A percentile compares a stretch with the other conserved stretches of the same genome.
Evolutionary conservation across 2,329 filamentous ascomycete genomes (phyloP).

Genomic region (Xylariomycetidae sp.): DNA sequence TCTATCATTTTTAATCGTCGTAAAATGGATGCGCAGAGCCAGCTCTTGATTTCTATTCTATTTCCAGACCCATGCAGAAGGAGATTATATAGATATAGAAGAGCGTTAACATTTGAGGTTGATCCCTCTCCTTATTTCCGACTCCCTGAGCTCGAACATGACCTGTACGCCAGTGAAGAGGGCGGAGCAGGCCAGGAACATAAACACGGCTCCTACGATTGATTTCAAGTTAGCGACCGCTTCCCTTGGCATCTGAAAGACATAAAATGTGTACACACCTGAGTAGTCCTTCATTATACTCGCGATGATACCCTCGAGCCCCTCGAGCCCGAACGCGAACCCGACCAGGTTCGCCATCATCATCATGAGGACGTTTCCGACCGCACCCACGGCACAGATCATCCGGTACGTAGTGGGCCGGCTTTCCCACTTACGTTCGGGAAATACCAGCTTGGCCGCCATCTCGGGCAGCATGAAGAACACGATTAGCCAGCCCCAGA

Average conservation of each 20-base stretch:
- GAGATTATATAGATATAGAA: not conserved
- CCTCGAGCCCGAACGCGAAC: conserved; percentile 89
- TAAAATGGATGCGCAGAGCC: too few relatives aligned
- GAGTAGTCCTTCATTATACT: conserved; percentile 73
- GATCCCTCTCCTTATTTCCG: conserved; percentile 77
- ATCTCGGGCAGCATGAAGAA: conserved; percentile 91
- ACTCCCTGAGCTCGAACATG: conserved; percentile 94
- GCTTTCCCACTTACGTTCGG: conserved; percentile 63
- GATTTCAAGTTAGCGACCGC: not conserved
- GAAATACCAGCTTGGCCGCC: conserved; percentile 67
- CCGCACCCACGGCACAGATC: conserved; percentile 74
- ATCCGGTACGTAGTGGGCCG: conserved; percentile 71
- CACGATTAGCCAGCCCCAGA: conserved; percentile 97
- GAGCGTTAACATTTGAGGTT: conserved; percentile 67
- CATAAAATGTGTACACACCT: conserved; percentile 39
- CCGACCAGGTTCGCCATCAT: conserved; percentile 93
- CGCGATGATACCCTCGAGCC: conserved; percentile 68
- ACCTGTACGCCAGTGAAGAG: conserved; percentile 84
- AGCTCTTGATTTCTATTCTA: too few relatives aligned
- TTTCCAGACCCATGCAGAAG: not conserved
- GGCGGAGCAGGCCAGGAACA: conserved; percentile 64
- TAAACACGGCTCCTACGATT: conserved; percentile 62
- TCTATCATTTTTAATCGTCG: too few relatives aligned
- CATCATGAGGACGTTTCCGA: conserved; percentile 88
- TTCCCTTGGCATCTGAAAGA: conserved; percentile 1